These are phyloP conservation scores for Globisporangium nunn DNA, from an alignment of 352 stramenopile genomes.

Conservation along the genomic window DNA sequence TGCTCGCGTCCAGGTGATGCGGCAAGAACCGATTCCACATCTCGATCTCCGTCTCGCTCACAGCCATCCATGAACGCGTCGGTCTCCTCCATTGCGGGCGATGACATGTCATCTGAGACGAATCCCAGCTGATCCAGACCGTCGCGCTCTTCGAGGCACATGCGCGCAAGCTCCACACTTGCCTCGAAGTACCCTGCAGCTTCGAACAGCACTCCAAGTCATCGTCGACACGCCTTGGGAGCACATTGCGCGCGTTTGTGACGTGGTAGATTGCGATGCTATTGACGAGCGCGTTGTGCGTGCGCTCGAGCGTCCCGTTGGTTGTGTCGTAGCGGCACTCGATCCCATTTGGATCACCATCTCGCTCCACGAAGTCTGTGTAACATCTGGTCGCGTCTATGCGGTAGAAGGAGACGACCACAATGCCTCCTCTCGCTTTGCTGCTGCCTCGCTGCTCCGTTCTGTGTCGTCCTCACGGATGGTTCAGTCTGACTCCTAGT, in stretches of 20 bases:
- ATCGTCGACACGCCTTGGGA: constrained; percentile 35
- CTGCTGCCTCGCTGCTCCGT: background rate
- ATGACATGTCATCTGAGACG: constrained; percentile 23
- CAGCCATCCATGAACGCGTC: constrained; percentile 29
- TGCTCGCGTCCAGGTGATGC: constrained; percentile 64
- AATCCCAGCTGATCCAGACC: constrained; percentile 34
- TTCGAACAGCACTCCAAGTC: constrained; percentile 30
- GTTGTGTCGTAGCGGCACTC: constrained; percentile 39
- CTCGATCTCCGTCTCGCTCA: constrained; percentile 59
- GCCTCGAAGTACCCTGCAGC: constrained; percentile 32
- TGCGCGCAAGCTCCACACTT: constrained; percentile 27
- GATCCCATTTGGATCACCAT: constrained; percentile 40
- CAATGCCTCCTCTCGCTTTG: constrained; percentile 24
- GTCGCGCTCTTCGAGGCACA: constrained; percentile 37
- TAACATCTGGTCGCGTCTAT: constrained; percentile 39
- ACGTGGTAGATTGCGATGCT: constrained; percentile 52
- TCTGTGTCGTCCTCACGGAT: too few relatives aligned
- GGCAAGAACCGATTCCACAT: constrained; percentile 66
- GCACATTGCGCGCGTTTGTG: constrained; percentile 22
- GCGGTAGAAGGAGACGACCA: constrained; percentile 53
- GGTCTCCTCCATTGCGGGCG: constrained; percentile 21
- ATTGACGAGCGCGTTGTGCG: constrained; percentile 50
- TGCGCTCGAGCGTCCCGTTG: constrained; percentile 35
- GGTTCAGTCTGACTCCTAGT: too few relatives aligned
- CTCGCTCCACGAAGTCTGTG: constrained; percentile 27